These are phyloP conservation scores for Physcia stellaris DNA, from an alignment of 495 filamentous ascomycete genomes.

Conservation along the genomic window DNA sequence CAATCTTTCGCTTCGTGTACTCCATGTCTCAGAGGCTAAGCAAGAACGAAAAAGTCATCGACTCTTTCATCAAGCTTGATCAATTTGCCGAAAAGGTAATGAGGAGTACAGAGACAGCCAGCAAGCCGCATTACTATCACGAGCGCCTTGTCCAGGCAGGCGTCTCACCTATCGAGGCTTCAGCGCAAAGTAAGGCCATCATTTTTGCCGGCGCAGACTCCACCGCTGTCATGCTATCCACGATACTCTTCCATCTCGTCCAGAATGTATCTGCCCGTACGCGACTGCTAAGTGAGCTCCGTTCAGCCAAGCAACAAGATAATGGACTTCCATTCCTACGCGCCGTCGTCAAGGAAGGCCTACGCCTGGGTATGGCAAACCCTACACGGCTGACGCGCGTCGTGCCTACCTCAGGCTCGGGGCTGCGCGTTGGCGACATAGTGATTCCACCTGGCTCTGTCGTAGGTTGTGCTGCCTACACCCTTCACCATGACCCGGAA, in stretches of 20 bases:
- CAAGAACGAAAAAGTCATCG: not conserved
- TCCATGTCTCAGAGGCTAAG: not conserved
- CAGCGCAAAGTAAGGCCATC: slow-evolving; percentile 30
- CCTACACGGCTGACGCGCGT: slow-evolving; percentile 33
- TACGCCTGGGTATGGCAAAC: slow-evolving; percentile 34
- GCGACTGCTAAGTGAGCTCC: slow-evolving; percentile 4
- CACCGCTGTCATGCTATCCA: slow-evolving; percentile 33
- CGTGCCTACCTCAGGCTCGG: slow-evolving; percentile 24
- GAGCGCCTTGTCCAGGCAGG: slow-evolving; percentile 30
- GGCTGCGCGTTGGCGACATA: slow-evolving; percentile 24
- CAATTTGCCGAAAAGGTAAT: slow-evolving; percentile 32
- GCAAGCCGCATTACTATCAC: slow-evolving; percentile 27
- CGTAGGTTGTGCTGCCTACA: slow-evolving; percentile 28
- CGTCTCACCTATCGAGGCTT: slow-evolving; percentile 25
- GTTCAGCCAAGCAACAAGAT: not conserved
- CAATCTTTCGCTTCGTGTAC: slow-evolving; percentile 5
- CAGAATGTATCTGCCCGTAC: not conserved
- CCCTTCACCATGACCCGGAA: slow-evolving; percentile 30
- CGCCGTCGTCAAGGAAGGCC: slow-evolving; percentile 29
- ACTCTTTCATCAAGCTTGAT: slow-evolving; percentile 18
- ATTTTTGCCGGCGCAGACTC: slow-evolving; percentile 33
- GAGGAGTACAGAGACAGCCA: slow-evolving; percentile 10
- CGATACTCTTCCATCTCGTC: slow-evolving; percentile 23
- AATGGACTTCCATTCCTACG: slow-evolving; percentile 22
- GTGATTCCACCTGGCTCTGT: slow-evolving; percentile 29